Evolutionary conservation across 2,329 filamentous ascomycete species (phyloP).

Genomic region (Aspergillus alliaceus): DNA sequence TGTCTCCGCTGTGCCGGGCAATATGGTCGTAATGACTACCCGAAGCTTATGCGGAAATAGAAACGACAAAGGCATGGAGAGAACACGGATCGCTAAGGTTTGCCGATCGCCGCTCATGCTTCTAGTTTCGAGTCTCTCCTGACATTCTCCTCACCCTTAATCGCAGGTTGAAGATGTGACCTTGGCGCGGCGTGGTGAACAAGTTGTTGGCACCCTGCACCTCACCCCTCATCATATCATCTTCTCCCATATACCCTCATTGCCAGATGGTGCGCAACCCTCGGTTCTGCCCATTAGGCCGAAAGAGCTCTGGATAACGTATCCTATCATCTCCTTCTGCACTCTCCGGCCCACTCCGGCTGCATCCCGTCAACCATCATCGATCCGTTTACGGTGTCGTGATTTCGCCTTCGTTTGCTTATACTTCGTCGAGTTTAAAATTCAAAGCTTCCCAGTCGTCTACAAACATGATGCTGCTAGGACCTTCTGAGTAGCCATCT

Average conservation of each 20-base stretch:
- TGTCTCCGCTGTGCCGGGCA: constrained; percentile 8
- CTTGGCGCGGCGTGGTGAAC: constrained; percentile 57
- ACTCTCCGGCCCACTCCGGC: constrained; percentile 72
- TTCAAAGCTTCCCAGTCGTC: too few relatives aligned
- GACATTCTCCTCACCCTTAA: neutral
- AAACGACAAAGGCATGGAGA: constrained; percentile 43
- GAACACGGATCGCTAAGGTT: constrained; percentile 47
- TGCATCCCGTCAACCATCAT: constrained; percentile 69
- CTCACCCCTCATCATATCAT: constrained; percentile 65
- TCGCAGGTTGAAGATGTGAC: constrained; percentile 56
- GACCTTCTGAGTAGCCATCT: too few relatives aligned
- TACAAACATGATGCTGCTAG: too few relatives aligned
- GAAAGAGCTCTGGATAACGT: constrained; percentile 88
- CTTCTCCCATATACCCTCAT: constrained; percentile 57
- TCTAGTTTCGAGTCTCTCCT: neutral
- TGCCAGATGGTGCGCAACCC: constrained; percentile 38
- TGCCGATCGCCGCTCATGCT: constrained; percentile 4
- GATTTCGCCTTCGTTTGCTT: constrained; percentile 95
- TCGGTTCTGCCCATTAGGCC: constrained; percentile 46
- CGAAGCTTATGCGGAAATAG: constrained; percentile 29
- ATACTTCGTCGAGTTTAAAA: constrained; percentile 78
- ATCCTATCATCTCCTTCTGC: constrained; percentile 84
- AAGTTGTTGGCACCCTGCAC: constrained; percentile 60
- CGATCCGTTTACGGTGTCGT: constrained; percentile 82
- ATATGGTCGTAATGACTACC: constrained; percentile 10